Evolutionary conservation across 176 grass and related monocot species (phyloP).

Genomic region (Eleusine indica): DNA sequence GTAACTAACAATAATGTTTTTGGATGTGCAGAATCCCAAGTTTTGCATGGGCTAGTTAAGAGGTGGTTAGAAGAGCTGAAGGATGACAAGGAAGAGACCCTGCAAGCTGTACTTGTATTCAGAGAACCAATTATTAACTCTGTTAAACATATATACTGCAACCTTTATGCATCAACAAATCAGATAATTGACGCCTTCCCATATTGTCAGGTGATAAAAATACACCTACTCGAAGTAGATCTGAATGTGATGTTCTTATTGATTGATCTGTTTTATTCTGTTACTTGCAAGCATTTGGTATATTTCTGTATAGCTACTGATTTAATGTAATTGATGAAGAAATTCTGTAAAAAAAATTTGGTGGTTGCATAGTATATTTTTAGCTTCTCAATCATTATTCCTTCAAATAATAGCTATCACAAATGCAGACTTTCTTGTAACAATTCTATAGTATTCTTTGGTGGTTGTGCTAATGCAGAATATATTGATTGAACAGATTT

Average conservation of each 20-base stretch:
- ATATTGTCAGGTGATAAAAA: slow-evolving; percentile 66
- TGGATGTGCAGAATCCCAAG: slow-evolving; percentile 55
- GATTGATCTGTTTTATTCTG: slow-evolving; percentile 27
- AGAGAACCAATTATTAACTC: slow-evolving; percentile 61
- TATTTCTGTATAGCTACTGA: not conserved
- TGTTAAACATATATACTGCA: slow-evolving; percentile 72
- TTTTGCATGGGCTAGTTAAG: slow-evolving; percentile 78
- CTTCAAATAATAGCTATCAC: slow-evolving; percentile 17
- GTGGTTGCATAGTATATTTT: not conserved
- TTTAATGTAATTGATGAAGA: not conserved
- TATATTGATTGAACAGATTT: slow-evolving; percentile 61
- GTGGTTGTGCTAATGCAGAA: slow-evolving; percentile 37
- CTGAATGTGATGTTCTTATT: slow-evolving; percentile 10
- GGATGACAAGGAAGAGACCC: slow-evolving; percentile 64
- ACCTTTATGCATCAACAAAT: slow-evolving; percentile 62
- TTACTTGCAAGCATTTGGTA: slow-evolving; percentile 11
- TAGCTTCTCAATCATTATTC: slow-evolving; percentile 3
- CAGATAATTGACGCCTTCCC: slow-evolving; percentile 76
- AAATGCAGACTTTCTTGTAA: not conserved
- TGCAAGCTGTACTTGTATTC: slow-evolving; percentile 76
- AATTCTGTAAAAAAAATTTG: not conserved
- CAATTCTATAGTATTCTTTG: slow-evolving; percentile 20
- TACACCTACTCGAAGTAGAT: not conserved
- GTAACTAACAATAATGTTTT: slow-evolving; percentile 32
- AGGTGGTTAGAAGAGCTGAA: slow-evolving; percentile 92